Evolutionary conservation across 2,329 filamentous ascomycete genomes (phyloP).

Genomic region (Pseudogymnoascus sp.): DNA sequence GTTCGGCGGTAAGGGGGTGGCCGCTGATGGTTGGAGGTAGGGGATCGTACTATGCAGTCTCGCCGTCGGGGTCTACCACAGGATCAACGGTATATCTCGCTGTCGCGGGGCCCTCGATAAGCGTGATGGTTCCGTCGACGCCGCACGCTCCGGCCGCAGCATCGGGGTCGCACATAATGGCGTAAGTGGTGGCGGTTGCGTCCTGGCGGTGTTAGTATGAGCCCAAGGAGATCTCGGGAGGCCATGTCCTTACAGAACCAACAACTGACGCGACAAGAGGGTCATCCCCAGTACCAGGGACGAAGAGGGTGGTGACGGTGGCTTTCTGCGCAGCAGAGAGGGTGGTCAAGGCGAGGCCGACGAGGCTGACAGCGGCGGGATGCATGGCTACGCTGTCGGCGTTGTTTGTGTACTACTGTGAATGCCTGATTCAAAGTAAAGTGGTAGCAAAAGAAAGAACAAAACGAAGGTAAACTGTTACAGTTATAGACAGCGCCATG

Average conservation of each 20-base stretch:
- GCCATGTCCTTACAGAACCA: conserved; percentile 14
- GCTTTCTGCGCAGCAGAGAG: conserved; percentile 17
- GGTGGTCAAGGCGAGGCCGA: conserved; percentile 18
- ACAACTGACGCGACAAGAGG: conserved; percentile 17
- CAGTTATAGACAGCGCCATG: not conserved
- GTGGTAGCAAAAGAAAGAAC: not conserved
- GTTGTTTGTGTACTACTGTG: not conserved
- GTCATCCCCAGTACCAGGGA: conserved; percentile 17
- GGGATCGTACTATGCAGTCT: conserved; percentile 14
- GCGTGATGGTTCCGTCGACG: conserved; percentile 11
- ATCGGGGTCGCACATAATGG: conserved; percentile 14
- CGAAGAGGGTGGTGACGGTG: conserved; percentile 16
- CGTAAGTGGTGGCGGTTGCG: conserved; percentile 20
- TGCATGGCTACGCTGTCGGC: conserved; percentile 17
- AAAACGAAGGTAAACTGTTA: not conserved
- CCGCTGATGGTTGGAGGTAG: not conserved
- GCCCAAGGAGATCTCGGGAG: not conserved
- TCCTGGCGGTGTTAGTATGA: conserved; percentile 15
- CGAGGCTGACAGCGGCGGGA: conserved; percentile 15
- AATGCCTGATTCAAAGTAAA: not conserved
- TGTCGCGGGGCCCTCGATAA: conserved; percentile 17
- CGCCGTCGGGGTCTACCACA: conserved; percentile 11
- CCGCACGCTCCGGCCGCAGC: conserved; percentile 15
- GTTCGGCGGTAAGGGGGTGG: not conserved
- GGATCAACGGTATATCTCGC: conserved; percentile 16